Percentiles rank a stretch among this genome's conserved stretches.
phyloP scores from a whole-genome alignment of 2,329 filamentous ascomycete species.

The Fusarium sp. region DNA sequence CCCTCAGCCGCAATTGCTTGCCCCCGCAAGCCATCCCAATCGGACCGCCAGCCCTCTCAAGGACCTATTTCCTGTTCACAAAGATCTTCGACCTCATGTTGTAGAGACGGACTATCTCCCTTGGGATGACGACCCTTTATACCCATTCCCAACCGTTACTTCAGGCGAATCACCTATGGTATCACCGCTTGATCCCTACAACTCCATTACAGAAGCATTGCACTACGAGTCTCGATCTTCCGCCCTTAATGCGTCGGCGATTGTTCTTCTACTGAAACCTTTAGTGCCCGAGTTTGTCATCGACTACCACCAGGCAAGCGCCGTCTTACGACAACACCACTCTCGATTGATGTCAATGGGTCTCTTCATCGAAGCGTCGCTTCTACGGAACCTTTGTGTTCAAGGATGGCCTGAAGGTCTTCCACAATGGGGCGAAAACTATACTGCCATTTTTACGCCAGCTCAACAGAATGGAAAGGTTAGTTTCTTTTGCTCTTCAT shows the following conservation, averaged over 20 bases:
- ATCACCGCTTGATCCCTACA: constrained; percentile 65
- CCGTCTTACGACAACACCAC: constrained; percentile 70
- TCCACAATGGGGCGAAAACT: constrained; percentile 64
- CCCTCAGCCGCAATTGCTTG: constrained; percentile 21
- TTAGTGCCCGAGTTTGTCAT: constrained; percentile 66
- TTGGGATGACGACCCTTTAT: constrained; percentile 67
- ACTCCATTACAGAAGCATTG: constrained; percentile 64
- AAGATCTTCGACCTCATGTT: constrained; percentile 56
- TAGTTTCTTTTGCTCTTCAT: constrained; percentile 65
- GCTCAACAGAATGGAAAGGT: constrained; percentile 67
- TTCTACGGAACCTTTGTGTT: constrained; percentile 70
- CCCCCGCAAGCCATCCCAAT: constrained; percentile 28
- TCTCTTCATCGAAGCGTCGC: constrained; percentile 69
- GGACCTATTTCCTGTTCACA: constrained; percentile 46
- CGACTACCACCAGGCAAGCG: constrained; percentile 64
- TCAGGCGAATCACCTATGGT: constrained; percentile 28
- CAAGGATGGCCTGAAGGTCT: constrained; percentile 65
- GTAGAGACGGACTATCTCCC: constrained; percentile 69
- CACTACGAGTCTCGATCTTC: constrained; percentile 67
- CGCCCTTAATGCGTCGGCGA: constrained; percentile 69
- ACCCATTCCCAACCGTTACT: constrained; percentile 57
- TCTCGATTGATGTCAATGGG: constrained; percentile 68
- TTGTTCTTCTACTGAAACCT: constrained; percentile 68
- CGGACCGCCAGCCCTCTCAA: constrained; percentile 45
- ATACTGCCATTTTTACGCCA: constrained; percentile 63